Evolutionary conservation across 306 rosid genomes (phyloP).

Genomic region (Sechiopsis laciniata): DNA sequence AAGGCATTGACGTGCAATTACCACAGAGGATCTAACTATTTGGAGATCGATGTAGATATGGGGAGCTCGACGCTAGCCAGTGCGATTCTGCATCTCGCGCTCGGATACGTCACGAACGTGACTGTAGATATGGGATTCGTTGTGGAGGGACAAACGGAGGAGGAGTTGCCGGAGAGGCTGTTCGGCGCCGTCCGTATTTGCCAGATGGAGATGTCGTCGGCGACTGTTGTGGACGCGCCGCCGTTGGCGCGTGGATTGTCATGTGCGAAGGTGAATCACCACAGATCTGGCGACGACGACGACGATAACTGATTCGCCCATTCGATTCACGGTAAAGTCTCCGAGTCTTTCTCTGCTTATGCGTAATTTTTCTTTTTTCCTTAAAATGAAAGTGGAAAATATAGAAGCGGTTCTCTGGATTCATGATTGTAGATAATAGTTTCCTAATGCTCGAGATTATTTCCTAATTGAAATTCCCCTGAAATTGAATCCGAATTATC

Average conservation of each 20-base stretch:
- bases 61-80: constrained; percentile 78
- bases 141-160: constrained; percentile 78
- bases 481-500: background rate
- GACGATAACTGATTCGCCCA: background rate
- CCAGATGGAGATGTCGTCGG: constrained; percentile 83
- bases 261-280: constrained; percentile 52
- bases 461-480: background rate
- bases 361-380: background rate
- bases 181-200: constrained; percentile 77
- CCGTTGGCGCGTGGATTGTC: constrained; percentile 37
- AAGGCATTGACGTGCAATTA: constrained; percentile 82
- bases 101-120: constrained; percentile 73
- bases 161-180: constrained; percentile 75
- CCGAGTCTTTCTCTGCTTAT: background rate
- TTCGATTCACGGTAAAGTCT: constrained; percentile 4
- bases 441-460: background rate
- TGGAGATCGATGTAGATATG: constrained; percentile 86
- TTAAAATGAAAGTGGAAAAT: background rate
- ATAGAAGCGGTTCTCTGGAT: background rate
- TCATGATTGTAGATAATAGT: constrained; percentile 17
- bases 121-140: constrained; percentile 83
- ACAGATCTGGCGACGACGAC: constrained; percentile 29
- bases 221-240: constrained; percentile 42
- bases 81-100: constrained; percentile 75
- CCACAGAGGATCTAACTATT: constrained; percentile 60